A percentile compares a stretch with the other conserved stretches of the same genome.
phyloP scores from a whole-genome alignment of 495 filamentous ascomycete genomes.

The Aspergillus haitiensis region DNA sequence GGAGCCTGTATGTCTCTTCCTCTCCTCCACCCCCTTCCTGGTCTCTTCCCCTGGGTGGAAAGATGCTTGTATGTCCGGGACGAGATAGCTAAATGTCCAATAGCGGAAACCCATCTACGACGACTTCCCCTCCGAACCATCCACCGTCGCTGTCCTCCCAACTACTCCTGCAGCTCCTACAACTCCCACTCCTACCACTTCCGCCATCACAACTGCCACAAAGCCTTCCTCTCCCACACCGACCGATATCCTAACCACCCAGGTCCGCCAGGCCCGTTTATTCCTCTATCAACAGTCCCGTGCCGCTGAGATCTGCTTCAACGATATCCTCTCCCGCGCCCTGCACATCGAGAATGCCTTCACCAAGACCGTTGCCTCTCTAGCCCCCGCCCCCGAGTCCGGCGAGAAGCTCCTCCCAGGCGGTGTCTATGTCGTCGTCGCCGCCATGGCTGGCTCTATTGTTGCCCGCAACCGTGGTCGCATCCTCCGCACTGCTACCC shows the following conservation, averaged over 20 bases:
- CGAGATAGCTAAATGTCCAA: not conserved
- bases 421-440: slow-evolving; percentile 82
- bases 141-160: slow-evolving; percentile 26
- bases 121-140: slow-evolving; percentile 52
- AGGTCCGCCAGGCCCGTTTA: slow-evolving; percentile 77
- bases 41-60: slow-evolving; percentile 1
- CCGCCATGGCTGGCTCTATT: slow-evolving; percentile 90
- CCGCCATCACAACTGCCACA: slow-evolving; percentile 28
- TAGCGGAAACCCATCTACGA: slow-evolving; percentile 88
- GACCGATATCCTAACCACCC: slow-evolving; percentile 84
- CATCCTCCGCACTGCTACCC: slow-evolving; percentile 69
- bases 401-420: slow-evolving; percentile 85
- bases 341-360: slow-evolving; percentile 75
- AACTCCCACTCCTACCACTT: slow-evolving; percentile 17
- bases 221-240: slow-evolving; percentile 65
- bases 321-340: slow-evolving; percentile 68
- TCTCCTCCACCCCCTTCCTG: slow-evolving; percentile 22
- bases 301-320: slow-evolving; percentile 72
- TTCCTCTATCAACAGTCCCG: slow-evolving; percentile 74
- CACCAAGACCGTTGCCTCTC: slow-evolving; percentile 79
- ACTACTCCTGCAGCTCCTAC: slow-evolving; percentile 30
- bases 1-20: slow-evolving; percentile 32
- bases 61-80: too few species aligned
- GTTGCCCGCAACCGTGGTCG: slow-evolving; percentile 81
- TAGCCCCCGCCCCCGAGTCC: slow-evolving; percentile 78